Base-by-base conservation (phyloP, 1,284 basidiomycete species). In the Ustilago tritici region DNA sequence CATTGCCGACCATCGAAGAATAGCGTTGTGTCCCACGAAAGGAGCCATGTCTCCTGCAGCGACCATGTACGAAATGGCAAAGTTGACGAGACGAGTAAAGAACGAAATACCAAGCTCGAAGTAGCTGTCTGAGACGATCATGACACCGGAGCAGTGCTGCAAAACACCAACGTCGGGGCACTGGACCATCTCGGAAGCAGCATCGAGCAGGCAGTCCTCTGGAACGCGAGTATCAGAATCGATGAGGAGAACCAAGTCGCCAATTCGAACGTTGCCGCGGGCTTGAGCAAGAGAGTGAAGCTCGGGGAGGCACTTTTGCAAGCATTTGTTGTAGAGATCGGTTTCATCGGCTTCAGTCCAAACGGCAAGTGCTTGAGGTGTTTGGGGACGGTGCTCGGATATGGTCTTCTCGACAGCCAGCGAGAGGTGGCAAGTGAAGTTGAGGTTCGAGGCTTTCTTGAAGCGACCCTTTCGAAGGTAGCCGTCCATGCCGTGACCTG, bases 361-460 rank as follows among this genome's bases (percentile, higher is more conserved):
- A 11, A 52, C 14, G 14, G 66, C 60, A 23, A 55, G 40, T 0
- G 52, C 62, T 14, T 59, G 36, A 14, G 56, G 53, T 28, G 34
- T 53, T 40, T 61, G 52, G 9, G 70, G 75, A 2, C 70, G 65
- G 17, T 54, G 15, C 19, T 61, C 70, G 4, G 34, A 41, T 85
- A 94, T 89, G 79, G 93, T 90, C 83, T 90, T 90, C 87, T 95
- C 93, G 80, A 93, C 89, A 76, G 53, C 47, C 60, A 53, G 40
- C 65, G 56, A 4, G 62, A 56, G 64, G 65, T 64, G 55, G 47
- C 67, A 10, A 59, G 54, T 93, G 84, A 93, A 94, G 87, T 95
- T 95, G 92, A 95, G 93, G 87, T 95, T 95, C 1, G 91, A 92
- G 0, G 92, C 93, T 87, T 95, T 95, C 89, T 95, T 94, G 89